Conservation (phyloP, 768 basidiomycete genomes). For the Pisolithus tinctorius region DNA sequence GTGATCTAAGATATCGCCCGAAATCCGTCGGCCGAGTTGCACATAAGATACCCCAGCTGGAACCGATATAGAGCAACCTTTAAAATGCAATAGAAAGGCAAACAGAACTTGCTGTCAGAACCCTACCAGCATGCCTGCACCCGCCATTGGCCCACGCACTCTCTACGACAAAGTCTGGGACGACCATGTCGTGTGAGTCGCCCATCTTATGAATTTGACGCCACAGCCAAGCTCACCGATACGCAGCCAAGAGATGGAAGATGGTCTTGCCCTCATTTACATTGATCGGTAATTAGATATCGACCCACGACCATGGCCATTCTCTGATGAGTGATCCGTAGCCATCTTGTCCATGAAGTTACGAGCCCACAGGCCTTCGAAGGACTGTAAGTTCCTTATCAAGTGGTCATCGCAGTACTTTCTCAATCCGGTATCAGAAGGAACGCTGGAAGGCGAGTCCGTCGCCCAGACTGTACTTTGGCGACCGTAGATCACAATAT, state of each 20-base stretch:
- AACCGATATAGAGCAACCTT: not conserved
- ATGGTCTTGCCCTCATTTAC: constrained; percentile 77
- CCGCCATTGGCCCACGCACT: constrained; percentile 66
- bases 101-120: not conserved
- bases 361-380: constrained; percentile 93
- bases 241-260: constrained; percentile 60
- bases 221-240: constrained; percentile 4
- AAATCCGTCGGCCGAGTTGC: not conserved
- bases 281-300: constrained; percentile 56
- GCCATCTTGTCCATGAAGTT: constrained; percentile 79
- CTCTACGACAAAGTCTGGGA: constrained; percentile 99
- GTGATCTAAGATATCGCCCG: not conserved
- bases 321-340: constrained; percentile 8
- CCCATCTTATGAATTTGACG: constrained; percentile 4
- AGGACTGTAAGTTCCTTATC: constrained; percentile 51
- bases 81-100: not conserved
- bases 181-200: constrained; percentile 82
- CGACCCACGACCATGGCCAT: not conserved
- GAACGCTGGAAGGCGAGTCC: constrained; percentile 68
- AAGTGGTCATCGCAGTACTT: not conserved
- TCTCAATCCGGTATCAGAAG: constrained; percentile 36
- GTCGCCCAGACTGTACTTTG: constrained; percentile 82
- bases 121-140: constrained; percentile 42
- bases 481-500: constrained; percentile 88
- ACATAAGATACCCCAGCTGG: not conserved